Percentiles rank a stretch among this genome's conserved stretches.
Evolutionary conservation across 768 basidiomycete species (phyloP).

Genomic region (Mycena chlorophos): DNA sequence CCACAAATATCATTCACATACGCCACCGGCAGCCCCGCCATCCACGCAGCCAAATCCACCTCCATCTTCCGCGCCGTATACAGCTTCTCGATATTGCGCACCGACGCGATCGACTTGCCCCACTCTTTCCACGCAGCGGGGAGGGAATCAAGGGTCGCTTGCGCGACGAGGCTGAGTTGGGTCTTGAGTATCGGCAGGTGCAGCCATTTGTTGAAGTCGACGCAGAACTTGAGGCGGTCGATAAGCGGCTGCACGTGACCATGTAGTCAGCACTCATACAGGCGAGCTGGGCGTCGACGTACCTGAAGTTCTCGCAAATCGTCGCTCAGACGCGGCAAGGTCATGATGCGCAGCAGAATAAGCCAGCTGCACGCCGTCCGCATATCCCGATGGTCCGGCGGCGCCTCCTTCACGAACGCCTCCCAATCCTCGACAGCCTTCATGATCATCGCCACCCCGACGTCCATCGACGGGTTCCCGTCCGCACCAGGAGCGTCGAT

Average conservation of each 20-base stretch:
- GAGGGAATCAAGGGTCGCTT: background rate
- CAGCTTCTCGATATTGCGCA: background rate
- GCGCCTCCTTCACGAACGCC: constrained; percentile 38
- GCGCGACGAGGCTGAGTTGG: background rate
- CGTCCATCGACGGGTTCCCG: constrained; percentile 16
- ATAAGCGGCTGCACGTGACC: background rate
- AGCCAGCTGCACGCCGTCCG: constrained; percentile 41
- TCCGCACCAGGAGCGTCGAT: background rate
- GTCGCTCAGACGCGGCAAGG: constrained; percentile 36
- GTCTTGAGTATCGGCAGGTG: background rate
- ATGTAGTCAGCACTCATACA: background rate
- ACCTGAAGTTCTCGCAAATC: constrained; percentile 41
- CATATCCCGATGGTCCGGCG: constrained; percentile 43
- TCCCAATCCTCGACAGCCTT: constrained; percentile 44
- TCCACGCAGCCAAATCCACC: background rate
- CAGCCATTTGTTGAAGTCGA: background rate
- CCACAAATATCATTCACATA: background rate
- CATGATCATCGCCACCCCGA: constrained; percentile 40
- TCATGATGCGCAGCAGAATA: constrained; percentile 35
- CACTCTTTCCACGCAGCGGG: background rate
- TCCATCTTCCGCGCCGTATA: background rate
- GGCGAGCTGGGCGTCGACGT: constrained; percentile 9
- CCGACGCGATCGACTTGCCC: background rate
- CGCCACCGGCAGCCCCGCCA: background rate
- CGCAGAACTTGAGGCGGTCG: background rate